Evolutionary conservation across 2,329 filamentous ascomycete species (phyloP).

Genomic region (Zalaria sp.): DNA sequence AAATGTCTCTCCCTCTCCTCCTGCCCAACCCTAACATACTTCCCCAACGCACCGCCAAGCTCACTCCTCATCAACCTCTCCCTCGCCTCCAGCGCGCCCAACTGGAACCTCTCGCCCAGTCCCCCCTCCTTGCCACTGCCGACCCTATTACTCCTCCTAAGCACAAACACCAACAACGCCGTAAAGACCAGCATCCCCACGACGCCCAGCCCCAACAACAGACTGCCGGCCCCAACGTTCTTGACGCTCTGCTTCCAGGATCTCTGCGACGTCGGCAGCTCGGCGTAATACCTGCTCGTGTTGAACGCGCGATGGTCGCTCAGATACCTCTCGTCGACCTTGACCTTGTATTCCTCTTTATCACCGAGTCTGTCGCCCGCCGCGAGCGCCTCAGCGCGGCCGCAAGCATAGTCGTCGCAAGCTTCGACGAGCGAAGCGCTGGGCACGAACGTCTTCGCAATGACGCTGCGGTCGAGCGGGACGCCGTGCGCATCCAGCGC

Average conservation of each 20-base stretch:
- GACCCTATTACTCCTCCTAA: background rate
- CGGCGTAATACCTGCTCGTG: constrained; percentile 18
- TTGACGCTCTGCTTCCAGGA: background rate
- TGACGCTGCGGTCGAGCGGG: constrained; percentile 17
- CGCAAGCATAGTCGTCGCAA: constrained; percentile 20
- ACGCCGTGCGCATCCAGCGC: constrained; percentile 16
- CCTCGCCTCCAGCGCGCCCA: constrained; percentile 2
- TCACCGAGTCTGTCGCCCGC: constrained; percentile 5
- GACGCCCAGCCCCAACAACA: background rate
- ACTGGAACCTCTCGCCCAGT: background rate
- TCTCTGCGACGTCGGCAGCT: constrained; percentile 1
- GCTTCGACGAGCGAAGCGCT: constrained; percentile 13
- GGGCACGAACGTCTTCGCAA: constrained; percentile 22
- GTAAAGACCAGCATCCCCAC: constrained; percentile 1
- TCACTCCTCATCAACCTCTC: constrained; percentile 6
- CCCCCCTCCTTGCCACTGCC: too few relatives aligned
- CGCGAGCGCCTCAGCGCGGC: constrained; percentile 9
- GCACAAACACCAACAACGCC: constrained; percentile 4
- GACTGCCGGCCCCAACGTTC: background rate
- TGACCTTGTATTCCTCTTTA: constrained; percentile 12
- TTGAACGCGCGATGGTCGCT: constrained; percentile 18
- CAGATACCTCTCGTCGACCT: constrained; percentile 9
- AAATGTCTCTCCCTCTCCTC: constrained; percentile 8
- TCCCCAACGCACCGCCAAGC: constrained; percentile 5
- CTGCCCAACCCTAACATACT: constrained; percentile 8